Evolutionary conservation across 2,329 filamentous ascomycete species (phyloP).

Genomic region (Mariannaea elegans): DNA sequence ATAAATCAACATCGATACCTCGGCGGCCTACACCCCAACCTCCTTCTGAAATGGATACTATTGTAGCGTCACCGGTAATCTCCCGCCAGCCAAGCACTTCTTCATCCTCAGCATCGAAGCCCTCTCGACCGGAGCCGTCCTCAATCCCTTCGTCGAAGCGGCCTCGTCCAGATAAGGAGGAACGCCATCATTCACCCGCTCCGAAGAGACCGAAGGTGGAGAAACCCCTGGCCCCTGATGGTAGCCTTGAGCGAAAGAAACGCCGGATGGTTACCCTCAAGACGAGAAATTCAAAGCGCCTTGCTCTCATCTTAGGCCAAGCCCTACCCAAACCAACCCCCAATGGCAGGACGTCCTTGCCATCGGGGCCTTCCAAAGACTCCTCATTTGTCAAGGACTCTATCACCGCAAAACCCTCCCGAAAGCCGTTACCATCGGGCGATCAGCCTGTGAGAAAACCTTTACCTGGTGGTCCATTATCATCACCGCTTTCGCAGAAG

Average conservation of each 20-base stretch:
- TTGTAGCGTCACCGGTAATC: constrained; percentile 36
- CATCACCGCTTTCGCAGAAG: constrained; percentile 34
- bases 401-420: constrained; percentile 46
- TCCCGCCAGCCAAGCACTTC: constrained; percentile 38
- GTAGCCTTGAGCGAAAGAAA: constrained; percentile 41
- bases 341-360: constrained; percentile 45
- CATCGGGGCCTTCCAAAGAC: constrained; percentile 42
- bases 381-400: constrained; percentile 39
- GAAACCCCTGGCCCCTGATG: constrained; percentile 35
- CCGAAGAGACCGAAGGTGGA: constrained; percentile 52
- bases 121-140: constrained; percentile 31
- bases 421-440: constrained; percentile 48
- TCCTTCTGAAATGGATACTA: constrained; percentile 37
- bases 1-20: constrained; percentile 40
- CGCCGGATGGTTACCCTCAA: constrained; percentile 49
- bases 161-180: constrained; percentile 49
- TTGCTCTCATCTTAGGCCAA: constrained; percentile 47
- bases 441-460: constrained; percentile 42
- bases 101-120: constrained; percentile 31
- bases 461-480: constrained; percentile 41
- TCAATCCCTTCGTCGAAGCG: constrained; percentile 44
- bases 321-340: constrained; percentile 28
- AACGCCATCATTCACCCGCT: constrained; percentile 43
- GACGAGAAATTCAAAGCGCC: constrained; percentile 45
- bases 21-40: constrained; percentile 30